These are phyloP conservation scores for Calocybe indica DNA, from an alignment of 768 basidiomycete species.

Conservation along the genomic window DNA sequence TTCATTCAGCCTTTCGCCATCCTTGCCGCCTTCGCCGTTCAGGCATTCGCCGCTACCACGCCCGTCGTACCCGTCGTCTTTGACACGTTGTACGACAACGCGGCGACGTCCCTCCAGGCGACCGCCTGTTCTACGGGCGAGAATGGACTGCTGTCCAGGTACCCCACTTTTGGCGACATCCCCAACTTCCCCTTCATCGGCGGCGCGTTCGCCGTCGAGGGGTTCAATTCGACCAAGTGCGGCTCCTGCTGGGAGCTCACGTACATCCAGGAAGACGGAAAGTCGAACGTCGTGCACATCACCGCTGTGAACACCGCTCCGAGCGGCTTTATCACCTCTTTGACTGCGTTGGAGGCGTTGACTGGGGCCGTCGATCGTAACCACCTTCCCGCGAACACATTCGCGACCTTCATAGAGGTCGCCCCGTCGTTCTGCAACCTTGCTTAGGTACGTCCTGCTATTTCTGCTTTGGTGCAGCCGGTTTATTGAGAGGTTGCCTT, in stretches of 20 bases:
- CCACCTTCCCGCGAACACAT: too few relatives aligned
- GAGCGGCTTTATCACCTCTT: conserved; percentile 25
- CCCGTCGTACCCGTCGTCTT: conserved; percentile 17
- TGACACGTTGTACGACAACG: conserved; percentile 34
- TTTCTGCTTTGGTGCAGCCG: too few relatives aligned
- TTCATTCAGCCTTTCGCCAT: not conserved
- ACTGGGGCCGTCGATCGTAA: not conserved
- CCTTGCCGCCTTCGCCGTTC: not conserved
- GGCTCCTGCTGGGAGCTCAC: conserved; percentile 43
- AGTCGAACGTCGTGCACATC: conserved; percentile 23
- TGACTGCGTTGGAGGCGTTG: conserved; percentile 1
- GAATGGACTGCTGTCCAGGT: conserved; percentile 34
- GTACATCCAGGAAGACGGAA: conserved; percentile 16
- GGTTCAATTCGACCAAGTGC: conserved; percentile 35
- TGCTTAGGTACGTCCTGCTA: too few relatives aligned
- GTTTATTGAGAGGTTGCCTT: too few relatives aligned
- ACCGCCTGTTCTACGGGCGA: conserved; percentile 42
- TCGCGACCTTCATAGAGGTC: too few relatives aligned
- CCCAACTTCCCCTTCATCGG: conserved; percentile 43
- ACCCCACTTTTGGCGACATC: conserved; percentile 31
- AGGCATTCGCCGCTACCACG: conserved; percentile 4
- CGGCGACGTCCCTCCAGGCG: conserved; percentile 18
- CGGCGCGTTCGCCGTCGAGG: conserved; percentile 29
- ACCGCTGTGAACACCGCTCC: conserved; percentile 33
- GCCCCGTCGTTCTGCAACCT: too few relatives aligned